Conservation (phyloP, 257 asterid genomes). For the Hygrophila difformis region DNA sequence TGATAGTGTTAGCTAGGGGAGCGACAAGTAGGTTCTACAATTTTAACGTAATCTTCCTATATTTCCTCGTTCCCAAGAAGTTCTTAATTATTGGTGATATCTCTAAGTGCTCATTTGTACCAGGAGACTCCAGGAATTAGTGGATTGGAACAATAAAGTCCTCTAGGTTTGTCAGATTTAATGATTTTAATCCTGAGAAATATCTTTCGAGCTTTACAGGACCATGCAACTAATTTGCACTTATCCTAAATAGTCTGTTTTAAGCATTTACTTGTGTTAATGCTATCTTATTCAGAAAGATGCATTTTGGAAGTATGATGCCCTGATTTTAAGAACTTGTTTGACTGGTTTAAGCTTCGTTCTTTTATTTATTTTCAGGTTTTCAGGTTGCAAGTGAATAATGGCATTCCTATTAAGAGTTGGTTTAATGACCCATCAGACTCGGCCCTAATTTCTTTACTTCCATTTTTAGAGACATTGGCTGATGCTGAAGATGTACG, state of each 20-base stretch:
- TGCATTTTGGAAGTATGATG: neutral
- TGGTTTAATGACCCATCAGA: conserved; percentile 96
- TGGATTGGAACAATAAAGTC: conserved; percentile 5
- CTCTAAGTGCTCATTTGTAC: conserved; percentile 9
- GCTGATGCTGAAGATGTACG: conserved; percentile 87
- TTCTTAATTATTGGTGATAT: neutral
- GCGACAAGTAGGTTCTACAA: conserved; percentile 4
- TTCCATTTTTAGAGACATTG: conserved; percentile 90
- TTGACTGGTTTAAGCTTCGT: conserved; percentile 15
- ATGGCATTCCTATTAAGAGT: conserved; percentile 96
- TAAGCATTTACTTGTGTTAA: neutral
- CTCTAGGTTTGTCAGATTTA: conserved; percentile 11
- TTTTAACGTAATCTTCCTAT: neutral
- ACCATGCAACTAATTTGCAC: neutral
- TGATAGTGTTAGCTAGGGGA: neutral
- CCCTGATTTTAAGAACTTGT: neutral
- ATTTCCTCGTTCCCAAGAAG: neutral
- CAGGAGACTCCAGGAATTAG: too few relatives aligned
- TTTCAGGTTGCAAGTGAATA: conserved; percentile 88
- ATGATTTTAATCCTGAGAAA: conserved; percentile 1
- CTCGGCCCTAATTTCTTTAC: conserved; percentile 61
- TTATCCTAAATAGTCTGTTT: neutral
- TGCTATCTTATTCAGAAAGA: too few relatives aligned
- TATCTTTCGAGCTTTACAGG: too few relatives aligned
- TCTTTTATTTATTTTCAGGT: conserved; percentile 50